Conservation (phyloP, 345 rosid genomes). For the Moricandia arvensis region DNA sequence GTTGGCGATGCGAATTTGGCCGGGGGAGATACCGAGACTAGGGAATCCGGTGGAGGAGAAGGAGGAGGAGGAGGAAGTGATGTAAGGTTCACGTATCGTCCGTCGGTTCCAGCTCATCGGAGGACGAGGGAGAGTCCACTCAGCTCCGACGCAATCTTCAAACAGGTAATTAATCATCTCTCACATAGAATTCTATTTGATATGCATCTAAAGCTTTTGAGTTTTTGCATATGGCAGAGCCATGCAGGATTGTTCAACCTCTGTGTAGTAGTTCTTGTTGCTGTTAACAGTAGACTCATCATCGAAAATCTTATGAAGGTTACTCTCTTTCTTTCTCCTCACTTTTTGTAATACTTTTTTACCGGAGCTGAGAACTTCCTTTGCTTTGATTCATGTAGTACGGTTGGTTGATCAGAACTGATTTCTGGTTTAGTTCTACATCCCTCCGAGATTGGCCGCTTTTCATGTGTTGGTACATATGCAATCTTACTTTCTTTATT, state of each 20-base stretch:
- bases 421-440: conserved; percentile 91
- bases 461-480: conserved; percentile 86
- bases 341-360: neutral
- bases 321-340: conserved; percentile 11
- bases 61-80: conserved; percentile 26
- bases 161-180: conserved; percentile 48
- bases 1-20: conserved; percentile 31
- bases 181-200: neutral
- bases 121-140: conserved; percentile 77
- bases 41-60: conserved; percentile 33
- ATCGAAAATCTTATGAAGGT: conserved; percentile 96
- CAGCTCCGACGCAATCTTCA: conserved; percentile 81
- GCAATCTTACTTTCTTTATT: neutral
- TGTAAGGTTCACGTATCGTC: conserved; percentile 54
- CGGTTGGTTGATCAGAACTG: conserved; percentile 88
- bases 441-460: conserved; percentile 97
- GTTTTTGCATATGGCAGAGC: conserved; percentile 54
- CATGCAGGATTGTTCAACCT: conserved; percentile 98
- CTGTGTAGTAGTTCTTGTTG: conserved; percentile 94
- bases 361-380: neutral
- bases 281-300: conserved; percentile 96
- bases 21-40: conserved; percentile 28
- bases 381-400: conserved; percentile 54
- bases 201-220: neutral
- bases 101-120: conserved; percentile 85